These are phyloP conservation scores for Ceratobasidium sp. DNA, from an alignment of 1,284 basidiomycete species.

Conservation along the genomic window DNA sequence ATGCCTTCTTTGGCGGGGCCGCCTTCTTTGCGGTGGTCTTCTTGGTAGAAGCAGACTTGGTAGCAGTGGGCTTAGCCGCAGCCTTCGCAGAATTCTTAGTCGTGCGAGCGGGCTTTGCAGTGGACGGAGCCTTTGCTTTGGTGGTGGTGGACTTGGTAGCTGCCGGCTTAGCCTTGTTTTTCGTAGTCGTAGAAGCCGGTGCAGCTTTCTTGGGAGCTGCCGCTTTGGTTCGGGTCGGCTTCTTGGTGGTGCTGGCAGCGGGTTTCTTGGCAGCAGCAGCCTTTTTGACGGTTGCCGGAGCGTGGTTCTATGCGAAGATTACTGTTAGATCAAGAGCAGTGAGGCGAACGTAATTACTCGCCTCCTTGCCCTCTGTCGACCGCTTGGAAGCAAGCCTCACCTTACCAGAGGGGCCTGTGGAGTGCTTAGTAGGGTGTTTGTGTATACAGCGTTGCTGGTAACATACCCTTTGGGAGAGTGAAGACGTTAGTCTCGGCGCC, in stretches of 20 bases:
- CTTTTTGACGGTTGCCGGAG: constrained; percentile 46
- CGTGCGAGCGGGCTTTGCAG: constrained; percentile 56
- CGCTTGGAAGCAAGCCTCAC: constrained; percentile 41
- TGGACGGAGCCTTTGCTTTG: constrained; percentile 54
- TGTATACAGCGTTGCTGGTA: neutral
- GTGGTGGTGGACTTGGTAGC: constrained; percentile 7
- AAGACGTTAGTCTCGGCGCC: constrained; percentile 84
- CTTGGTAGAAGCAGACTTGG: constrained; percentile 61
- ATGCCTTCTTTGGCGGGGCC: constrained; percentile 51
- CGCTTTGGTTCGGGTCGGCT: constrained; percentile 49
- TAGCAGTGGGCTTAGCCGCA: constrained; percentile 63
- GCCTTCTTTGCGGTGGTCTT: constrained; percentile 66
- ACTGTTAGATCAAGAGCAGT: neutral
- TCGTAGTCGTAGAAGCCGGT: constrained; percentile 6
- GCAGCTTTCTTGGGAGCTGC: constrained; percentile 44
- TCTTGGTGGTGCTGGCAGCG: constrained; percentile 38
- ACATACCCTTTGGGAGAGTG: constrained; percentile 81
- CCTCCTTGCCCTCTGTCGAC: constrained; percentile 40
- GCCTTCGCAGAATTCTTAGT: constrained; percentile 58
- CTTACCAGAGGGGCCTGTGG: constrained; percentile 39
- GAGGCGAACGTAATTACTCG: neutral
- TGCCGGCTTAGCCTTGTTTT: constrained; percentile 23
- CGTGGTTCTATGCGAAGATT: constrained; percentile 34
- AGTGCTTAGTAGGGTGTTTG: neutral
- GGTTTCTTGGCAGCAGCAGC: constrained; percentile 54